Evolutionary conservation across 768 basidiomycete species (phyloP).

Genomic region (Megacollybia marginata): DNA sequence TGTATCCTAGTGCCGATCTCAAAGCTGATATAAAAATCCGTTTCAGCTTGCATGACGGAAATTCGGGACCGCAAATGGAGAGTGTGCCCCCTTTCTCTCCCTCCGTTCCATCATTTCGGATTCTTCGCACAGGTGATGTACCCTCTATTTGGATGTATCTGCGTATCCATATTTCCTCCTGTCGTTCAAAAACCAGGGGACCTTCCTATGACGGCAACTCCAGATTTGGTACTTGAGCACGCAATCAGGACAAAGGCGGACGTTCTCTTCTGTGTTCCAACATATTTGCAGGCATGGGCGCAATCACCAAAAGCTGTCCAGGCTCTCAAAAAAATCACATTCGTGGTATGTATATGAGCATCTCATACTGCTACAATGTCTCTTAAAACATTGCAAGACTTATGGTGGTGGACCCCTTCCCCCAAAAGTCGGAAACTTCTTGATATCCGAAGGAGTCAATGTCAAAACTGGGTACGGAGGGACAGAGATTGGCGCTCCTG

Average conservation of each 20-base stretch:
- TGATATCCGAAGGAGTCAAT: not conserved
- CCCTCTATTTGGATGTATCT: constrained; percentile 8
- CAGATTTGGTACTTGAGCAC: constrained; percentile 14
- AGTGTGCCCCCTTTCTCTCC: constrained; percentile 10
- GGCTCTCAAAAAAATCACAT: constrained; percentile 8
- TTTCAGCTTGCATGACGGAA: not conserved
- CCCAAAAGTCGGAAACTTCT: not conserved
- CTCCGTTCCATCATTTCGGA: constrained; percentile 15
- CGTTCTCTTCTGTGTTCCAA: constrained; percentile 11
- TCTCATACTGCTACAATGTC: not conserved
- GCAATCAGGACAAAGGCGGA: constrained; percentile 7
- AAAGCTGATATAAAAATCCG: not conserved
- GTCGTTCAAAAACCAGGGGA: constrained; percentile 3
- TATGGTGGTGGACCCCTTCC: constrained; percentile 4
- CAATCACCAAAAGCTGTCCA: constrained; percentile 11
- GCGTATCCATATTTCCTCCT: constrained; percentile 19
- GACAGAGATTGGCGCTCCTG: not conserved
- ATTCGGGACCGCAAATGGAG: not conserved
- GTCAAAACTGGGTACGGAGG: constrained; percentile 2
- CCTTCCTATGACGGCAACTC: constrained; percentile 13
- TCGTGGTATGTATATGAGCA: constrained; percentile 11
- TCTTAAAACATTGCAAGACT: not conserved
- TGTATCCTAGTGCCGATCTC: not conserved
- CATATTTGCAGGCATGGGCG: constrained; percentile 18
- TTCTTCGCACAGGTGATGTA: constrained; percentile 9